Conservation (phyloP, 2,329 filamentous ascomycete species). For the Delphinella strobiligena region DNA sequence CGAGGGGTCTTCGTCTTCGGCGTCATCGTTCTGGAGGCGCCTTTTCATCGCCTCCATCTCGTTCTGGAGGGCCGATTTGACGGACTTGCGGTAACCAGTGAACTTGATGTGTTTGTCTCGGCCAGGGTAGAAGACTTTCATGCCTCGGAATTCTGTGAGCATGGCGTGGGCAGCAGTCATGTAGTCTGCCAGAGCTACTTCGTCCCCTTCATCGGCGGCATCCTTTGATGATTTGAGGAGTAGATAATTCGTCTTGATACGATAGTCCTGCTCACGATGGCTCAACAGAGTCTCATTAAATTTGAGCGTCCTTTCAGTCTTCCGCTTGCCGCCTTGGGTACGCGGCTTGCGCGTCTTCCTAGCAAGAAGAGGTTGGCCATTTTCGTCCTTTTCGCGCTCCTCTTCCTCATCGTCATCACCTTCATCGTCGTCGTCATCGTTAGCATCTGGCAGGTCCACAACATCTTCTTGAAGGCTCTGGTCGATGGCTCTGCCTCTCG, state of each 20-base stretch:
- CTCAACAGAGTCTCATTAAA: constrained; percentile 5
- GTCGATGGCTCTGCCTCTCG: too few relatives aligned
- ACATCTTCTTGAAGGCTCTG: too few relatives aligned
- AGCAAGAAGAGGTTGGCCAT: background rate
- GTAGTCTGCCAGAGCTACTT: constrained; percentile 42
- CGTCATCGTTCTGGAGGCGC: constrained; percentile 27
- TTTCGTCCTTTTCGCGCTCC: background rate
- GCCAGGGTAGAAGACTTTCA: constrained; percentile 46
- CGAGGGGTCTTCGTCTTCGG: constrained; percentile 12
- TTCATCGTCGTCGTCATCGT: background rate
- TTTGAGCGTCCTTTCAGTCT: background rate
- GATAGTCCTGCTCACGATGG: constrained; percentile 6
- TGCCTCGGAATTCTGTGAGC: constrained; percentile 48
- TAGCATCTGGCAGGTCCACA: too few relatives aligned
- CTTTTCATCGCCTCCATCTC: constrained; percentile 26
- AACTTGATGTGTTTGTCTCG: constrained; percentile 37
- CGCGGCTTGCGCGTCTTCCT: constrained; percentile 1
- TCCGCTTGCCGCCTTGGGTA: background rate
- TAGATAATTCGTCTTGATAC: constrained; percentile 23
- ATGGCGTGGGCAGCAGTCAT: constrained; percentile 47
- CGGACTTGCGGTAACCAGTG: constrained; percentile 23
- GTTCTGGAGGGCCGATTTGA: constrained; percentile 13
- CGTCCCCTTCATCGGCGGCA: constrained; percentile 36
- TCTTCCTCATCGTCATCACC: constrained; percentile 4
- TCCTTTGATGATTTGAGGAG: constrained; percentile 35